Evolutionary conservation across 805 yeast species (phyloP).

Genomic region (Kuraishia hungarica): DNA sequence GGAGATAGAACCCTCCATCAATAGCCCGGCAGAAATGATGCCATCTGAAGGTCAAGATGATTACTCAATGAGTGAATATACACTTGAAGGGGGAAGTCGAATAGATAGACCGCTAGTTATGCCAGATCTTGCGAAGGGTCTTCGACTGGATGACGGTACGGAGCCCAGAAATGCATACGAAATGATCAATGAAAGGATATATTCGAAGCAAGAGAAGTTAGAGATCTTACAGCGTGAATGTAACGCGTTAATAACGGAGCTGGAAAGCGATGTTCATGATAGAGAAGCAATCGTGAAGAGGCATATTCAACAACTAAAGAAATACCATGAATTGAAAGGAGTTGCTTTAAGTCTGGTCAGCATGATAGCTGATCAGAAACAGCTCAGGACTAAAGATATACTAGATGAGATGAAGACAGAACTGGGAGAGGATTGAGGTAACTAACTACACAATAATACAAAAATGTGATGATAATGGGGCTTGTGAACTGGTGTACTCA

Average conservation of each 20-base stretch:
- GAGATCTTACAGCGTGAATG: conserved; percentile 12
- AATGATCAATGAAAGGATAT: neutral
- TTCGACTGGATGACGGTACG: neutral
- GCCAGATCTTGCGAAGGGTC: neutral
- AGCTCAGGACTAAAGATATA: conserved; percentile 35
- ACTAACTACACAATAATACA: neutral
- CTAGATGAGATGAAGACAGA: conserved; percentile 42
- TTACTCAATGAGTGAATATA: neutral
- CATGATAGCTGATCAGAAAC: conserved; percentile 52
- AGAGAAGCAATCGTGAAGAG: conserved; percentile 37
- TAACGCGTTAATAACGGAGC: conserved; percentile 4
- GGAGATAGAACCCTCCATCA: neutral
- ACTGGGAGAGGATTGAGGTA: conserved; percentile 11
- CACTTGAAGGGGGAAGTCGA: neutral
- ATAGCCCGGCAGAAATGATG: neutral
- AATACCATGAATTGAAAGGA: conserved; percentile 59
- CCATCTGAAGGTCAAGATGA: neutral
- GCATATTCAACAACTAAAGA: conserved; percentile 45
- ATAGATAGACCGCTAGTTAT: neutral
- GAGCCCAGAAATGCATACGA: neutral
- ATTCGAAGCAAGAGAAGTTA: conserved; percentile 7
- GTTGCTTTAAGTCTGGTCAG: conserved; percentile 47
- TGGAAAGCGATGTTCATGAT: conserved; percentile 16
- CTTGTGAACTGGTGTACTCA: too few species aligned
- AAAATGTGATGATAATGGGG: neutral